These are phyloP conservation scores for Polytolypa hystricis DNA, from an alignment of 2,329 filamentous ascomycete species.

Conservation along the genomic window DNA sequence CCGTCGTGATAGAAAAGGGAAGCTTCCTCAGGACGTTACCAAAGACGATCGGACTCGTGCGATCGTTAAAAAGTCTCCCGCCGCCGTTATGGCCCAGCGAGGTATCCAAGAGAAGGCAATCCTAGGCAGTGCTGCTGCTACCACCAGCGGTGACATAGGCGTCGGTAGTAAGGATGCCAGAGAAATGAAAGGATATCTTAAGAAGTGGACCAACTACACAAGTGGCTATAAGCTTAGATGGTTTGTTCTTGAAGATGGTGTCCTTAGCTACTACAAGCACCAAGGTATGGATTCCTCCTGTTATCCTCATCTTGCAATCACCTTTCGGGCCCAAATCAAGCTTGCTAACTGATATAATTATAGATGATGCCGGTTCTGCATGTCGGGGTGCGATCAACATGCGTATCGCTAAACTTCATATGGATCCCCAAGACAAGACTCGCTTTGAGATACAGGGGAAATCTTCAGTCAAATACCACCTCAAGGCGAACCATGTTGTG, in stretches of 20 bases:
- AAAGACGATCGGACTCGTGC: constrained; percentile 82
- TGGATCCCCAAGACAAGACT: constrained; percentile 95
- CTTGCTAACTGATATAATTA: constrained; percentile 1
- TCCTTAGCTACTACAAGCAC: constrained; percentile 97
- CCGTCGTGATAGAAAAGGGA: constrained; percentile 85
- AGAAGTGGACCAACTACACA: constrained; percentile 99
- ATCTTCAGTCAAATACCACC: constrained; percentile 94
- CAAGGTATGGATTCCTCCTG: constrained; percentile 53
- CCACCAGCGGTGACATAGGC: constrained; percentile 45
- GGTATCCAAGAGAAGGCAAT: constrained; percentile 97
- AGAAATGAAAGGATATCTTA: constrained; percentile 97
- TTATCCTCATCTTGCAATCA: too few relatives aligned
- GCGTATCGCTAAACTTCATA: constrained; percentile 86
- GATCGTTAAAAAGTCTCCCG: constrained; percentile 88
- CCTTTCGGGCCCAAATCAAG: background rate
- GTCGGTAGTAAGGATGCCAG: constrained; percentile 72
- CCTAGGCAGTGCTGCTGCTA: constrained; percentile 57
- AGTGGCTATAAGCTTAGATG: constrained; percentile 92
- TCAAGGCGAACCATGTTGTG: constrained; percentile 96
- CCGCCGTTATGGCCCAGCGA: constrained; percentile 83
- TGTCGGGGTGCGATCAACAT: constrained; percentile 98
- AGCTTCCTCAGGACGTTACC: constrained; percentile 89
- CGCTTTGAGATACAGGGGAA: constrained; percentile 97
- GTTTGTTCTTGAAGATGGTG: constrained; percentile 96
- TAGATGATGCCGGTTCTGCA: constrained; percentile 84